A percentile compares a stretch with the other conserved stretches of the same genome.
These are phyloP conservation scores for Atractiella rhizophila DNA, from an alignment of 768 basidiomycete species.

Conservation along the genomic window DNA sequence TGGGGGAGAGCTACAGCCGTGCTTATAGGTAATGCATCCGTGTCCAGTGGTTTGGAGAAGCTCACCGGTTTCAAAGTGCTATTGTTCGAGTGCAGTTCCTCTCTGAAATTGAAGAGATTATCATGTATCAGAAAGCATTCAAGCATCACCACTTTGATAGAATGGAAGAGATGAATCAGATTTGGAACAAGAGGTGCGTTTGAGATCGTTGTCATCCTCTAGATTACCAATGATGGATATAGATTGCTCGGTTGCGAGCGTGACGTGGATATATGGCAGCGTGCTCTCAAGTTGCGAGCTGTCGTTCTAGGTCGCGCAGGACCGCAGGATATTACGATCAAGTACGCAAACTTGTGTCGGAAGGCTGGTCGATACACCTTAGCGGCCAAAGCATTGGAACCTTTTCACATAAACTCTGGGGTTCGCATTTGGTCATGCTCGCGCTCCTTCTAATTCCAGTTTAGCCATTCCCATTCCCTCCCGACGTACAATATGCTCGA, in stretches of 20 bases:
- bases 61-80: slow-evolving; percentile 31
- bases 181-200: slow-evolving; percentile 56
- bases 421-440: too few species aligned
- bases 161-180: too few species aligned
- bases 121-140: slow-evolving; percentile 74
- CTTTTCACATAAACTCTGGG: too few species aligned
- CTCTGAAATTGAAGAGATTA: slow-evolving; percentile 92
- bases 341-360: slow-evolving; percentile 90
- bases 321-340: slow-evolving; percentile 94
- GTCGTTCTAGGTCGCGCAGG: slow-evolving; percentile 79
- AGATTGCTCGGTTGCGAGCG: slow-evolving; percentile 88
- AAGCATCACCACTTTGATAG: too few species aligned
- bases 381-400: slow-evolving; percentile 93
- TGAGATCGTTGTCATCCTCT: slow-evolving; percentile 68
- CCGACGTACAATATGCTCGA: slow-evolving; percentile 85
- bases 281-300: slow-evolving; percentile 82
- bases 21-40: slow-evolving; percentile 70
- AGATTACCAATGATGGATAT: slow-evolving; percentile 99
- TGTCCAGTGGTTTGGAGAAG: not conserved
- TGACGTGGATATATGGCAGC: slow-evolving; percentile 97
- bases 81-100: slow-evolving; percentile 97
- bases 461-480: slow-evolving; percentile 44
- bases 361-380: slow-evolving; percentile 82
- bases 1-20: slow-evolving; percentile 87
- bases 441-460: too few species aligned